These are phyloP conservation scores for Abortiporus biennis DNA, from an alignment of 1,284 basidiomycete species.

Conservation along the genomic window DNA sequence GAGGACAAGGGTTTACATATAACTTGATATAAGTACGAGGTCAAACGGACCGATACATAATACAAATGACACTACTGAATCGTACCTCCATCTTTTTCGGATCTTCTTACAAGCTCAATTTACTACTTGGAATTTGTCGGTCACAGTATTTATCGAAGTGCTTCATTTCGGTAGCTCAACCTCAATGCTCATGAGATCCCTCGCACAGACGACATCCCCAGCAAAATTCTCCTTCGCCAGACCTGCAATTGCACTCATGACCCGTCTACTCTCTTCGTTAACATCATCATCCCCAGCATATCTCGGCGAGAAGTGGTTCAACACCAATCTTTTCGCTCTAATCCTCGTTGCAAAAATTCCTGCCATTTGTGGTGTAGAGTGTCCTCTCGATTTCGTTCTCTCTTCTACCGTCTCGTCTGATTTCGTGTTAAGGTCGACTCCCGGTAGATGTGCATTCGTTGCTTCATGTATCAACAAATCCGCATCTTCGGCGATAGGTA, in stretches of 20 bases:
- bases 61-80: no score
- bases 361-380: conserved; percentile 91
- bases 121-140: no score
- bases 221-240: conserved; percentile 50
- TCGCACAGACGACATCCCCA: conserved; percentile 56
- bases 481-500: conserved; percentile 48
- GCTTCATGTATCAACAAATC: conserved; percentile 82
- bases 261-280: conserved; percentile 36
- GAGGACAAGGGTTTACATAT: no score
- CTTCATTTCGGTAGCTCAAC: conserved; percentile 22
- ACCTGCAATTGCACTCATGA: conserved; percentile 56
- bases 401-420: conserved; percentile 55
- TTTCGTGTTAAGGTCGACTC: conserved; percentile 51
- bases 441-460: conserved; percentile 86
- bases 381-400: conserved; percentile 75
- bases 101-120: no score
- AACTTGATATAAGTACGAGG: no score
- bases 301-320: conserved; percentile 82
- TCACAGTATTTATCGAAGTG: no score
- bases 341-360: conserved; percentile 75
- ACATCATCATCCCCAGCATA: conserved; percentile 36
- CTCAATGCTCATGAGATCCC: conserved; percentile 67
- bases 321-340: conserved; percentile 57
- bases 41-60: no score
- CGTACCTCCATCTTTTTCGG: no score